Conservation (phyloP, 768 basidiomycete genomes). For the Mycena rebaudengoi region DNA sequence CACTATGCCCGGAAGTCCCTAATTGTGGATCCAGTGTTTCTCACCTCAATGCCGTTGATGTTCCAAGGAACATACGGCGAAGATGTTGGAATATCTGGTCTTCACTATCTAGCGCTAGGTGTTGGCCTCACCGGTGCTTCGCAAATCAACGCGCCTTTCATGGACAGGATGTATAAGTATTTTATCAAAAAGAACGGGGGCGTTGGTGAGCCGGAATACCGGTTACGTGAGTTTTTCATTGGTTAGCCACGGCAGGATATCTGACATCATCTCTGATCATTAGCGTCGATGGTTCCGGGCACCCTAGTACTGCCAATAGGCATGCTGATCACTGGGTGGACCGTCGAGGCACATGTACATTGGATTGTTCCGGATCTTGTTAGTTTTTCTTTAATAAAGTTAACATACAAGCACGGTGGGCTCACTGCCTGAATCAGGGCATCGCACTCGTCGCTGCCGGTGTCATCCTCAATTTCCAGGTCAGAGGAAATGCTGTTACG, state of each 20-base stretch:
- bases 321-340: slow-evolving; percentile 75
- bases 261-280: too few relatives aligned
- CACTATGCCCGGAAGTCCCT: too few relatives aligned
- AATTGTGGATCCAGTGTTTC: too few relatives aligned
- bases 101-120: slow-evolving; percentile 78
- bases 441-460: too few relatives aligned
- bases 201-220: slow-evolving; percentile 57
- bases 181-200: slow-evolving; percentile 52
- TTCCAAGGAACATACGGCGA: slow-evolving; percentile 61
- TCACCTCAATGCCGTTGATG: slow-evolving; percentile 73
- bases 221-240: slow-evolving; percentile 44
- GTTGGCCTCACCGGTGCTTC: slow-evolving; percentile 63
- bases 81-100: slow-evolving; percentile 62
- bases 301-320: too few relatives aligned
- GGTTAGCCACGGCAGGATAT: too few relatives aligned
- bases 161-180: slow-evolving; percentile 57
- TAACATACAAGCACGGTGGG: too few relatives aligned
- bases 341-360: slow-evolving; percentile 58
- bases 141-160: slow-evolving; percentile 65
- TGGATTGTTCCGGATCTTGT: slow-evolving; percentile 81
- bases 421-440: too few relatives aligned
- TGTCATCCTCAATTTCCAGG: slow-evolving; percentile 63
- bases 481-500: too few relatives aligned
- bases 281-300: too few relatives aligned
- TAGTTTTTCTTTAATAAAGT: slow-evolving; percentile 26